phyloP scores from a whole-genome alignment of 2,329 filamentous ascomycete genomes.

The Xylariomycetidae sp. region DNA sequence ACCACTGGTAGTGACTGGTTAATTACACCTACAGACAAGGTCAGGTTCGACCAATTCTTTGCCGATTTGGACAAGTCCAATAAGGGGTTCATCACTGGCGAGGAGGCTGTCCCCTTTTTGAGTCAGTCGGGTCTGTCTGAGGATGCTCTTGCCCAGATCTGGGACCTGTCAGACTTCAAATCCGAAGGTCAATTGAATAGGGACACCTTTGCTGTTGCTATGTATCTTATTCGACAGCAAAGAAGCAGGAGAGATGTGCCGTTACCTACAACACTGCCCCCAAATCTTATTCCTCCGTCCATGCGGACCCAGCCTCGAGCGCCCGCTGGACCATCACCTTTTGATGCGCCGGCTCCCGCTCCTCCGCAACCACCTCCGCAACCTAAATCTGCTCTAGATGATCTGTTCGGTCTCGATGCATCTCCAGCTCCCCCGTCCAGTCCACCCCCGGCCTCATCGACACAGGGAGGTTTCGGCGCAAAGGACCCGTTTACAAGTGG shows the following conservation, averaged over 20 bases:
- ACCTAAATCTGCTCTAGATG: conserved; percentile 81
- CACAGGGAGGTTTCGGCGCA: conserved; percentile 67
- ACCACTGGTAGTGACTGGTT: conserved; percentile 69
- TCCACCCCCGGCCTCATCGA: conserved; percentile 58
- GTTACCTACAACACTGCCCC: conserved; percentile 72
- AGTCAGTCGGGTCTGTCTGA: conserved; percentile 87
- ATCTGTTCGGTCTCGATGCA: conserved; percentile 88
- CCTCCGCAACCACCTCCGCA: conserved; percentile 32
- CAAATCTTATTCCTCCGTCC: conserved; percentile 79
- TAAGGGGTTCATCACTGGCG: conserved; percentile 82
- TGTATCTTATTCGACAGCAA: conserved; percentile 94
- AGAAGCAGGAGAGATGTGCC: conserved; percentile 63
- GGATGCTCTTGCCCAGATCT: conserved; percentile 87
- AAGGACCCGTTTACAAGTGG: conserved; percentile 60
- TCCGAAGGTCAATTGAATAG: conserved; percentile 79
- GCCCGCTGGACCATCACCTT: conserved; percentile 46
- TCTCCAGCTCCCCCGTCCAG: conserved; percentile 46
- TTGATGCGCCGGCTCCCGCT: conserved; percentile 34
- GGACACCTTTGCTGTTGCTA: conserved; percentile 94
- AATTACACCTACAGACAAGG: conserved; percentile 78
- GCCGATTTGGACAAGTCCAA: conserved; percentile 74
- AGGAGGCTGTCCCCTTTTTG: conserved; percentile 92
- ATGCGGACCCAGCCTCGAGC: conserved; percentile 62
- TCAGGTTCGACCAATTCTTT: conserved; percentile 83
- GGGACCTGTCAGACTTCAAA: conserved; percentile 93